Percentiles rank a stretch among this genome's conserved stretches.
phyloP scores from a whole-genome alignment of 805 yeast genomes.

The Yarrowia bubula region DNA sequence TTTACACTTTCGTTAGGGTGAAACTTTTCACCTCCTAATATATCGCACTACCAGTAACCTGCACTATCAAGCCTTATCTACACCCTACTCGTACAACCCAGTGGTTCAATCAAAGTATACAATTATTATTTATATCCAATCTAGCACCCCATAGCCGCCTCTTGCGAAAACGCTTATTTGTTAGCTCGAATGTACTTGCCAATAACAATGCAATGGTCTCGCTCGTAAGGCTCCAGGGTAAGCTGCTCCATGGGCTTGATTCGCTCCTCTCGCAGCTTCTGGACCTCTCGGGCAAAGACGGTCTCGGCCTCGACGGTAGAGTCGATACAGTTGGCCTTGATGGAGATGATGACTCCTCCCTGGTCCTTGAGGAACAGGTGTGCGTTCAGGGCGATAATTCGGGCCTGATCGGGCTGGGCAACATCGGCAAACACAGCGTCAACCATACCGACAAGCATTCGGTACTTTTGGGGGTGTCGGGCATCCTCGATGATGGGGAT shows the following conservation, averaged over 20 bases:
- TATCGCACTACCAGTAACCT: not conserved
- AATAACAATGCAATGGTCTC: conserved; percentile 99
- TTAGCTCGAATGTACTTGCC: conserved; percentile 96
- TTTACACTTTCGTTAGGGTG: too few relatives aligned
- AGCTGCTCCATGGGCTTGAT: conserved; percentile 98
- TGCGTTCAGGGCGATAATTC: conserved; percentile 97
- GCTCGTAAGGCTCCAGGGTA: conserved; percentile 98
- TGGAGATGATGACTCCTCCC: conserved; percentile 98
- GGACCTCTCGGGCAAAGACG: conserved; percentile 98
- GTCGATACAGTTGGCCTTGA: conserved; percentile 99
- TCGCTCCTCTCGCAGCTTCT: conserved; percentile 97
- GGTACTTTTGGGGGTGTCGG: conserved; percentile 99
- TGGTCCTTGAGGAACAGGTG: conserved; percentile 97
- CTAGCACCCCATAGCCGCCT: conserved; percentile 8
- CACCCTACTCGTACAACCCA: not conserved
- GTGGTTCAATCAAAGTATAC: conserved; percentile 10
- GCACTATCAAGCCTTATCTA: not conserved
- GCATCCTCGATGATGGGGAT: conserved; percentile 99
- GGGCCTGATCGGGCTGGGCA: conserved; percentile 99
- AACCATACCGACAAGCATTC: conserved; percentile 99
- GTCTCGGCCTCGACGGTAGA: conserved; percentile 99
- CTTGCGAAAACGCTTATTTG: conserved; percentile 27
- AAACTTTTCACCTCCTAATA: not conserved
- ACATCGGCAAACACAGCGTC: conserved; percentile 99
- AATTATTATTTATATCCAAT: conserved; percentile 20